Conservation (phyloP, 805 yeast species). For the Myxozyma mucilagina region DNA sequence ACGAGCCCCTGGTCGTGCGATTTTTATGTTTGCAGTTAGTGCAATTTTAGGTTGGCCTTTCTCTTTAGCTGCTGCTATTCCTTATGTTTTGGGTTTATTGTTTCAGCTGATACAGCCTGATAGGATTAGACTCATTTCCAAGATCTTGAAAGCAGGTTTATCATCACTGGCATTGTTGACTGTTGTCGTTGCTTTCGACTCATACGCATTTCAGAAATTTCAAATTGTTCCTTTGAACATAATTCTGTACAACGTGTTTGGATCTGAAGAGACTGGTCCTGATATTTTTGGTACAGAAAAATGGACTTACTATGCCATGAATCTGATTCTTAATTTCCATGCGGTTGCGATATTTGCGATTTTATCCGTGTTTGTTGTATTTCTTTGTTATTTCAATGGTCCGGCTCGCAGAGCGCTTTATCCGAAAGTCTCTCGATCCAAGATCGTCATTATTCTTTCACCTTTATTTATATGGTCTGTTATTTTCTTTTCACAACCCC, state of each 20-base stretch:
- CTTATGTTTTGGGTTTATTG: slow-evolving; percentile 49
- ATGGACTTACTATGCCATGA: slow-evolving; percentile 64
- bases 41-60: slow-evolving; percentile 94
- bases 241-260: slow-evolving; percentile 76
- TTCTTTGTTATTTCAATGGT: not conserved
- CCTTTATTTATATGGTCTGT: slow-evolving; percentile 65
- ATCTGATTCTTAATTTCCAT: slow-evolving; percentile 75
- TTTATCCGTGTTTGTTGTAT: slow-evolving; percentile 17
- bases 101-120: slow-evolving; percentile 26
- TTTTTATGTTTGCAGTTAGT: slow-evolving; percentile 56
- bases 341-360: slow-evolving; percentile 40
- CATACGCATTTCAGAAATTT: slow-evolving; percentile 58
- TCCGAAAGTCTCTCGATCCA: not conserved
- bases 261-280: slow-evolving; percentile 75
- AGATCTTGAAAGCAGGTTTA: slow-evolving; percentile 29
- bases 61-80: slow-evolving; percentile 61
- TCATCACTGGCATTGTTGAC: slow-evolving; percentile 11
- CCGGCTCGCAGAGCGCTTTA: not conserved
- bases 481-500: slow-evolving; percentile 75
- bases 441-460: not conserved
- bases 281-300: slow-evolving; percentile 89
- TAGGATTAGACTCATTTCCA: slow-evolving; percentile 1
- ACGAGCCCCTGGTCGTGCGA: slow-evolving; percentile 20
- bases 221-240: slow-evolving; percentile 75
- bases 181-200: slow-evolving; percentile 52